Percentiles rank a stretch among this genome's conserved stretches.
Evolutionary conservation across 2,329 filamentous ascomycete genomes (phyloP).

Genomic region (Nothophaeocryptopus gaeumannii): DNA sequence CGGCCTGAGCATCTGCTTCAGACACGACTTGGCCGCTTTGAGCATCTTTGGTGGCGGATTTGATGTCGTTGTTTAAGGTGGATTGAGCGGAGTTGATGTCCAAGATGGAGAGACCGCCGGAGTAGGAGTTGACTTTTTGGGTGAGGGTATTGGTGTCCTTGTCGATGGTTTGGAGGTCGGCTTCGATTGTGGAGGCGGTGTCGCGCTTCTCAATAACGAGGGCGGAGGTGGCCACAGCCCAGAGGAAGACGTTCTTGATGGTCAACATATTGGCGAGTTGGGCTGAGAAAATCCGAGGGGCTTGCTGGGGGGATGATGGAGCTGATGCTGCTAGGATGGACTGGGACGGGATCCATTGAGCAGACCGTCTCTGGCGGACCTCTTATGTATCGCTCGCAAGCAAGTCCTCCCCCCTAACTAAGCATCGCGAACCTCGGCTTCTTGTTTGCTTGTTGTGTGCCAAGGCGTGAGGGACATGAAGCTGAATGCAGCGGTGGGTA

Average conservation of each 20-base stretch:
- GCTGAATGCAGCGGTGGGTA: no score
- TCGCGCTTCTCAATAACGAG: constrained; percentile 14
- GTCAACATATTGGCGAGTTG: constrained; percentile 10
- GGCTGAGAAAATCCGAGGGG: no score
- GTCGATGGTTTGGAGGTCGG: constrained; percentile 20
- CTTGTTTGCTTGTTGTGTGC: no score
- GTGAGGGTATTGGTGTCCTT: constrained; percentile 17
- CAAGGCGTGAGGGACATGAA: no score
- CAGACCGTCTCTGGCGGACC: background rate
- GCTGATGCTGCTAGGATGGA: background rate
- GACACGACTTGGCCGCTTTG: constrained; percentile 11
- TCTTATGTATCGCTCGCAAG: background rate
- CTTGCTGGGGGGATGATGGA: background rate
- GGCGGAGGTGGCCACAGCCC: constrained; percentile 11
- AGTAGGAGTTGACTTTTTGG: constrained; percentile 17
- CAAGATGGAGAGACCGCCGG: constrained; percentile 16
- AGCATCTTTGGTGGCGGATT: constrained; percentile 19
- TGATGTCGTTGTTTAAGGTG: constrained; percentile 21
- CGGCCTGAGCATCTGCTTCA: constrained; percentile 15
- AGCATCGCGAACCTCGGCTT: background rate
- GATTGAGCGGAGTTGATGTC: constrained; percentile 15
- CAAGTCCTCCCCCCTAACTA: background rate
- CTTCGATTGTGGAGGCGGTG: constrained; percentile 8
- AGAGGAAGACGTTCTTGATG: constrained; percentile 17
- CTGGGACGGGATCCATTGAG: background rate